Conservation (phyloP, 2,329 filamentous ascomycete species). For the Pseudomassariella vexata region DNA sequence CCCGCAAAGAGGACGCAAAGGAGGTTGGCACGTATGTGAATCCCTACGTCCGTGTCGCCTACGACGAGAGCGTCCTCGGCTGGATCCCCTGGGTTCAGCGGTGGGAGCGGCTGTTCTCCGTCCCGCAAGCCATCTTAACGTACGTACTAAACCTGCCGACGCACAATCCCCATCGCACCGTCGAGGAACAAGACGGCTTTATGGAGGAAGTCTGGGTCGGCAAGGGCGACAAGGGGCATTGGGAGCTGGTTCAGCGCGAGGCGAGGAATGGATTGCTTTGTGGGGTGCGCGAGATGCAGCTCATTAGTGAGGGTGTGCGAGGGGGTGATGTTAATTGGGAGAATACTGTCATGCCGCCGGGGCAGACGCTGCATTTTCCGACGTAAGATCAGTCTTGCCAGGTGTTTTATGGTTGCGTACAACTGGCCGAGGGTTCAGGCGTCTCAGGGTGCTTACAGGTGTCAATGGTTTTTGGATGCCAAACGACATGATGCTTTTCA, state of each 20-base stretch:
- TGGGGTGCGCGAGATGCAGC: slow-evolving; percentile 44
- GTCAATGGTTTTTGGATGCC: too few relatives aligned
- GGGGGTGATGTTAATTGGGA: slow-evolving; percentile 27
- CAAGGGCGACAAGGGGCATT: slow-evolving; percentile 25
- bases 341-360: slow-evolving; percentile 25
- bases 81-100: slow-evolving; percentile 56
- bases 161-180: slow-evolving; percentile 54
- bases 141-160: slow-evolving; percentile 50
- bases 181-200: slow-evolving; percentile 51
- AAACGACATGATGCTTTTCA: too few relatives aligned
- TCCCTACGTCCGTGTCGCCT: slow-evolving; percentile 67
- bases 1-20: slow-evolving; percentile 27
- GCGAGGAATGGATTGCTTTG: slow-evolving; percentile 51
- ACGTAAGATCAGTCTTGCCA: slow-evolving; percentile 8
- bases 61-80: slow-evolving; percentile 48
- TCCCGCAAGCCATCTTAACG: slow-evolving; percentile 54
- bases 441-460: too few relatives aligned
- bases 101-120: slow-evolving; percentile 59
- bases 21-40: slow-evolving; percentile 66
- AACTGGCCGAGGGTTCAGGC: too few relatives aligned
- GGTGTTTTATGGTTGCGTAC: too few relatives aligned
- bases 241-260: slow-evolving; percentile 34
- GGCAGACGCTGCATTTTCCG: slow-evolving; percentile 26
- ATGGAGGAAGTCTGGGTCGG: slow-evolving; percentile 45
- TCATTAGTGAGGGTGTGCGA: slow-evolving; percentile 22